Percentiles rank a stretch among this genome's conserved stretches.
Conservation (phyloP, 2,329 filamentous ascomycete genomes). For the Aspergillus hiratsukae region DNA sequence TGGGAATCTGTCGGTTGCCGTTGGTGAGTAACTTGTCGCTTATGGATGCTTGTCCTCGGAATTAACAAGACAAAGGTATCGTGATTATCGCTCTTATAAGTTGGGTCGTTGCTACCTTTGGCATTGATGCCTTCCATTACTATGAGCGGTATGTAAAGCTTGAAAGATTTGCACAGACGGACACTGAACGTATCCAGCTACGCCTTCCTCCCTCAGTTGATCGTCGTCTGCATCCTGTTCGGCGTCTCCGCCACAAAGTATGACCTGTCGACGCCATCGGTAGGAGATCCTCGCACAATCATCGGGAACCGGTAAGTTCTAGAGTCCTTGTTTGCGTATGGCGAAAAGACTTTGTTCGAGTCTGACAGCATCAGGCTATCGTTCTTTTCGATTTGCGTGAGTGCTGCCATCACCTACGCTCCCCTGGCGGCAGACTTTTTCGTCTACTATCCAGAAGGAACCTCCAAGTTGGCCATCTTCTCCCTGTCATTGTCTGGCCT, state of each 20-base stretch:
- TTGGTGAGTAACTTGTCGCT: slow-evolving; percentile 43
- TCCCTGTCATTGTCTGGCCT: slow-evolving; percentile 55
- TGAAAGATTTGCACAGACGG: background rate
- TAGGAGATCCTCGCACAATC: slow-evolving; percentile 50
- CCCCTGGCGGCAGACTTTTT: slow-evolving; percentile 64
- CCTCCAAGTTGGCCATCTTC: slow-evolving; percentile 53
- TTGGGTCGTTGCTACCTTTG: slow-evolving; percentile 63
- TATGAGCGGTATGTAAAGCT: slow-evolving; percentile 54
- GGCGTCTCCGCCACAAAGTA: slow-evolving; percentile 59
- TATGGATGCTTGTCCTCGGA: background rate
- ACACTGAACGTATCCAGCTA: slow-evolving; percentile 39
- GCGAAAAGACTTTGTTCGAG: background rate
- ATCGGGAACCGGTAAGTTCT: slow-evolving; percentile 41
- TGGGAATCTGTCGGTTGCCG: slow-evolving; percentile 57
- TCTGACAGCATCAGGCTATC: slow-evolving; percentile 44
- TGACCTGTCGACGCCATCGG: slow-evolving; percentile 49
- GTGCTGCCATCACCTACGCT: slow-evolving; percentile 60
- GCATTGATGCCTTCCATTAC: slow-evolving; percentile 62
- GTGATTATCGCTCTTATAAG: slow-evolving; percentile 60
- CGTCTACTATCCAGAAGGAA: slow-evolving; percentile 58
- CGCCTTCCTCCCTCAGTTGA: slow-evolving; percentile 60
- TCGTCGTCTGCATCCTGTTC: slow-evolving; percentile 58
- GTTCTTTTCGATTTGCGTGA: slow-evolving; percentile 66
- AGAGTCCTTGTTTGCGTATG: background rate
- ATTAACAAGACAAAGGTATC: slow-evolving; percentile 41